Conservation (phyloP, 306 rosid genomes). For the Aeschynomene evenia region DNA sequence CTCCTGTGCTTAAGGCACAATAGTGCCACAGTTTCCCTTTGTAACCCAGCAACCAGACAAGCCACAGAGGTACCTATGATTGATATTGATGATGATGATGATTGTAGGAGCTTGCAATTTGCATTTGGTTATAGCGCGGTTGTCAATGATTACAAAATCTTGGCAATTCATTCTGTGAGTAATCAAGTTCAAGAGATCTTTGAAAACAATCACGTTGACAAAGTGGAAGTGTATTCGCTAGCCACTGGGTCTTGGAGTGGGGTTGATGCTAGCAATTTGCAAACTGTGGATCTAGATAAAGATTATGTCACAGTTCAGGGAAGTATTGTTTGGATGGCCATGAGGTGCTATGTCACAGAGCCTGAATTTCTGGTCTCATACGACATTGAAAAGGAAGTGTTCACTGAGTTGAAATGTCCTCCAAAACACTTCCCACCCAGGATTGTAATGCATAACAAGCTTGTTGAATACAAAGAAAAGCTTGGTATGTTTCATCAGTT, state of each 20-base stretch:
- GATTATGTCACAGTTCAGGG: no score
- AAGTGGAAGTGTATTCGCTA: slow-evolving; percentile 10
- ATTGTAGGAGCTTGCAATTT: no score
- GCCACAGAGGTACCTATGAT: neutral
- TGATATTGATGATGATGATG: no score
- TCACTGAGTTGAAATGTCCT: neutral
- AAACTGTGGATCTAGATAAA: neutral
- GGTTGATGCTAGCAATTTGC: neutral
- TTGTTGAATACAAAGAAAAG: neutral
- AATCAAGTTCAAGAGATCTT: neutral
- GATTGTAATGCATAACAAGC: neutral
- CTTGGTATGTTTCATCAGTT: slow-evolving; percentile 20
- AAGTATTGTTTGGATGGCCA: slow-evolving; percentile 30
- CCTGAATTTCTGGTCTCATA: slow-evolving; percentile 1
- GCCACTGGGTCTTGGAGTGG: slow-evolving; percentile 12
- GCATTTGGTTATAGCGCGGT: slow-evolving; percentile 24
- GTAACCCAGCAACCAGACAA: slow-evolving; percentile 20
- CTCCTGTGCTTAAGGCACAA: neutral
- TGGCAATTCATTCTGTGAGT: neutral
- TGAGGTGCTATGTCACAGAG: neutral
- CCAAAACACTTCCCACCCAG: no score
- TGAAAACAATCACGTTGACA: neutral
- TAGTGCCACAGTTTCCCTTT: neutral
- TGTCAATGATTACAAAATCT: slow-evolving; percentile 29
- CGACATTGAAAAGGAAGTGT: neutral